phyloP scores from a whole-genome alignment of 1,139 yeast species.

The Yamadazyma mexicana region DNA sequence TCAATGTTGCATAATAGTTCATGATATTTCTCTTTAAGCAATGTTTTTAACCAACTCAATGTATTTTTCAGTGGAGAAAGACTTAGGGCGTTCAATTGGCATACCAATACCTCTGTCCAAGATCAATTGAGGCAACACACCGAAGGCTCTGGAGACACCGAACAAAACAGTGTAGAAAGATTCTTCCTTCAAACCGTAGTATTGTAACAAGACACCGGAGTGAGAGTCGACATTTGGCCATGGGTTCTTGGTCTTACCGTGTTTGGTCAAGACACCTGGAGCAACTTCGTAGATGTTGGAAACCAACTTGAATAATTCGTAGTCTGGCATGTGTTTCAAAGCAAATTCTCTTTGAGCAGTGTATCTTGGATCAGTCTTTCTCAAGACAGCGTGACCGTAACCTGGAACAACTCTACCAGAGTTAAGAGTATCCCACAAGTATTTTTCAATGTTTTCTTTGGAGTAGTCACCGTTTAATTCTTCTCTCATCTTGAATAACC shows the following conservation, averaged over 20 bases:
- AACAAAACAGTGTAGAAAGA: constrained; percentile 96
- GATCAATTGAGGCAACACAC: constrained; percentile 95
- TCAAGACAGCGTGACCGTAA: constrained; percentile 94
- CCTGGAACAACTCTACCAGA: constrained; percentile 97
- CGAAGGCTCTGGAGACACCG: constrained; percentile 97
- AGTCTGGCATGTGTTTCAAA: constrained; percentile 94
- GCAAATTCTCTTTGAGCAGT: constrained; percentile 98
- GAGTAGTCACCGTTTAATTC: constrained; percentile 74
- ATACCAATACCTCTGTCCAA: constrained; percentile 94
- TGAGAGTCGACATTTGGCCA: constrained; percentile 99
- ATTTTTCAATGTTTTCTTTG: constrained; percentile 75
- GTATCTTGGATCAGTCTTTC: constrained; percentile 97
- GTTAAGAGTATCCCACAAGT: constrained; percentile 89
- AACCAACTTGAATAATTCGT: constrained; percentile 87
- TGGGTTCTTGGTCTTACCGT: constrained; percentile 98
- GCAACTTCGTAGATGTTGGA: constrained; percentile 92
- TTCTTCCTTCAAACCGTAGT: constrained; percentile 94
- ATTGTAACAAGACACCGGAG: constrained; percentile 95
- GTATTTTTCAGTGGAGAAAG: constrained; percentile 77
- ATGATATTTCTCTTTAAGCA: constrained; percentile 11
- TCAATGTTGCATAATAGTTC: constrained; percentile 8
- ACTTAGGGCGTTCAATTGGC: constrained; percentile 98
- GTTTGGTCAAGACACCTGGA: constrained; percentile 91
- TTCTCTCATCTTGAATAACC: constrained; percentile 80
- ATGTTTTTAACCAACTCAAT: constrained; percentile 59